Evolutionary conservation across 805 yeast genomes (phyloP).

Genomic region (Komagataella pastoris): DNA sequence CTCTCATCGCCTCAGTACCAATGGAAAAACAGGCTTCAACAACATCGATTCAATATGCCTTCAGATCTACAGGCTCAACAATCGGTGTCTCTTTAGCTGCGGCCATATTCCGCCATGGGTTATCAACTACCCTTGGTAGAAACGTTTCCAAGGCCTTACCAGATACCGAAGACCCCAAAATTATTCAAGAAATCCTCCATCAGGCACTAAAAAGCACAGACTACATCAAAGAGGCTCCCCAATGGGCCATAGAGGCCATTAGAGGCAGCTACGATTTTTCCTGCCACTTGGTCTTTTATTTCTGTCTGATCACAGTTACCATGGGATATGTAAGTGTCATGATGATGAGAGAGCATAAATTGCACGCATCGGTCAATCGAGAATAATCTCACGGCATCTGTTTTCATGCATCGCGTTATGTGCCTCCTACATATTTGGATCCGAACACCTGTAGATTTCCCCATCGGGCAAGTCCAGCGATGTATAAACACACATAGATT

Average conservation of each 20-base stretch:
- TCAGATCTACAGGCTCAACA: conserved; percentile 79
- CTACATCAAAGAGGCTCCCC: conserved; percentile 42
- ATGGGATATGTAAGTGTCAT: conserved; percentile 27
- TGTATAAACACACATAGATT: neutral
- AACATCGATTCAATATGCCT: conserved; percentile 76
- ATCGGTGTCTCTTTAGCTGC: conserved; percentile 63
- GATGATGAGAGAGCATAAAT: conserved; percentile 42
- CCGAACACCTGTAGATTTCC: neutral
- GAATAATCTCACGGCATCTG: neutral
- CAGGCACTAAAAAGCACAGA: conserved; percentile 44
- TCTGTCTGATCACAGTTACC: conserved; percentile 20
- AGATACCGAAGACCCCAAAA: conserved; percentile 19
- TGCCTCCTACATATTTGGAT: neutral
- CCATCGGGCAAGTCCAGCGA: neutral
- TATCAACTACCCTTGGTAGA: conserved; percentile 16
- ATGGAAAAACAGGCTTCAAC: conserved; percentile 61
- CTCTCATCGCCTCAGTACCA: conserved; percentile 63
- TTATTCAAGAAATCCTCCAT: conserved; percentile 29
- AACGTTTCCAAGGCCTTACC: conserved; percentile 15
- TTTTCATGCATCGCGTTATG: neutral
- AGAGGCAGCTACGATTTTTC: conserved; percentile 37
- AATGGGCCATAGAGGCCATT: conserved; percentile 30
- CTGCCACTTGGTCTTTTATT: conserved; percentile 38
- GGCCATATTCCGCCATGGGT: conserved; percentile 45
- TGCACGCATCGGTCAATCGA: conserved; percentile 40